Base-by-base conservation (phyloP, 495 filamentous ascomycete species). In the Penicillium steckii region DNA sequence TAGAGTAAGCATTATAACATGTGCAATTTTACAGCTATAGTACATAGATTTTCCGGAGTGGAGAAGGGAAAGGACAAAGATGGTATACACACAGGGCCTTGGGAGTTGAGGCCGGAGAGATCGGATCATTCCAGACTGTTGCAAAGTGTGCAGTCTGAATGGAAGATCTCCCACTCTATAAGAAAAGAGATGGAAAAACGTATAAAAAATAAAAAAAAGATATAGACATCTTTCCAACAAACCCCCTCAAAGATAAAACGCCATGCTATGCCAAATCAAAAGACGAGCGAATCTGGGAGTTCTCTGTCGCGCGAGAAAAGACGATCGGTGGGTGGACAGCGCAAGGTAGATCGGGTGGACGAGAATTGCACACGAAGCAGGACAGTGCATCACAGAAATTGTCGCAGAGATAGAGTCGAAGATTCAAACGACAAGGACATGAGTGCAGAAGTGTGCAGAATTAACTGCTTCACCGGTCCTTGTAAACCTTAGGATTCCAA, bases 401-500 rank as follows among this genome's bases (percentile, higher is more conserved):
- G 42, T 58, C 54, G 40, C 38, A 48, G 43, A 26, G 21, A 30
- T 17, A 53, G 40, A 32, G 24, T 22, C 29, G 29, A 19, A 25
- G 37, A 35, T 35, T 8, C 32, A 5, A 27, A 35, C n/a, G 13
- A 35, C 3, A 35, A 3, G 32, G 9, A 6, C 32, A n/a, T 10
- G 13, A 44, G 9, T 13, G 18, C 41, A 15, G 37, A 19, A 51
- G 3, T 4, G 17, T 23, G 17, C 29, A 26, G 21, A 22, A 23
- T 19, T 10, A n/a, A 24, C 23, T 21, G 6, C 38, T 54, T 77
- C 69, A 90, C 80, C 85, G 78, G 64, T 95, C 90, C 75, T 95
- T 95, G 65, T 90, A 96, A 22, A 97, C 71, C 83, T 95, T 97
- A 46, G 94, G 94, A 53, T 89, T 95, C 85, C 89, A 97, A 5